Evolutionary conservation across 352 stramenopile genomes (phyloP).

Genomic region (Nothophytophthora sp.): DNA sequence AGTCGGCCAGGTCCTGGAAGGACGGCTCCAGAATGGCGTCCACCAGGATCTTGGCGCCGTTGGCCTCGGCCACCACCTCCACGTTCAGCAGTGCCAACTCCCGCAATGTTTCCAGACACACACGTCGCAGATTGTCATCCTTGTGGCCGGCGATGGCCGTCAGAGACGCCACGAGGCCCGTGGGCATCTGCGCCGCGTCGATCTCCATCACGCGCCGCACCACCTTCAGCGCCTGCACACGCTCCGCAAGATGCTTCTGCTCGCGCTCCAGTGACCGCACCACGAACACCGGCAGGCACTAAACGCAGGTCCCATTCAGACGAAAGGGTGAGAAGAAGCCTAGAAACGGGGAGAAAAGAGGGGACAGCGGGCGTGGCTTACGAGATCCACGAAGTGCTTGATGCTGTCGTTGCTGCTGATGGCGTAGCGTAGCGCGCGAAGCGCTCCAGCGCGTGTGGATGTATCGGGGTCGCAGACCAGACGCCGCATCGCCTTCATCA

Average conservation of each 20-base stretch:
- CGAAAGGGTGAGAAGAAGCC: no score
- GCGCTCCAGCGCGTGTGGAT: conserved; percentile 69
- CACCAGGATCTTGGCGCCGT: conserved; percentile 82
- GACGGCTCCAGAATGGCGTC: conserved; percentile 89
- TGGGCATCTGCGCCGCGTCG: conserved; percentile 83
- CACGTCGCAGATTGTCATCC: conserved; percentile 87
- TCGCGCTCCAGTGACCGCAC: conserved; percentile 86
- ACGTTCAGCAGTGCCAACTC: conserved; percentile 82
- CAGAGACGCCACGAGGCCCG: conserved; percentile 76
- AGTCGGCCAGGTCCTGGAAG: conserved; percentile 85
- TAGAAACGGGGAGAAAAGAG: background rate
- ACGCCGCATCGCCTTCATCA: conserved; percentile 80
- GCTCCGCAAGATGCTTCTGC: conserved; percentile 82
- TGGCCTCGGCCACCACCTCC: conserved; percentile 81
- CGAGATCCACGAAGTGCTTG: conserved; percentile 62
- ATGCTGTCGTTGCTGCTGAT: conserved; percentile 81
- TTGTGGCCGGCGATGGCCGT: conserved; percentile 87
- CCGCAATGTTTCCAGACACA: conserved; percentile 86
- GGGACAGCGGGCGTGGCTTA: conserved; percentile 9
- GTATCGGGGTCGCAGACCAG: conserved; percentile 81
- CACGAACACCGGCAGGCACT: conserved; percentile 83
- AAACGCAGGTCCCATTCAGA: no score
- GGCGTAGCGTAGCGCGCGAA: conserved; percentile 83
- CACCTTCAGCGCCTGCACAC: conserved; percentile 87
- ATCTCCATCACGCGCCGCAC: conserved; percentile 86